Base-by-base conservation (phyloP, 257 asterid genomes). In the Penstemon eatonii region DNA sequence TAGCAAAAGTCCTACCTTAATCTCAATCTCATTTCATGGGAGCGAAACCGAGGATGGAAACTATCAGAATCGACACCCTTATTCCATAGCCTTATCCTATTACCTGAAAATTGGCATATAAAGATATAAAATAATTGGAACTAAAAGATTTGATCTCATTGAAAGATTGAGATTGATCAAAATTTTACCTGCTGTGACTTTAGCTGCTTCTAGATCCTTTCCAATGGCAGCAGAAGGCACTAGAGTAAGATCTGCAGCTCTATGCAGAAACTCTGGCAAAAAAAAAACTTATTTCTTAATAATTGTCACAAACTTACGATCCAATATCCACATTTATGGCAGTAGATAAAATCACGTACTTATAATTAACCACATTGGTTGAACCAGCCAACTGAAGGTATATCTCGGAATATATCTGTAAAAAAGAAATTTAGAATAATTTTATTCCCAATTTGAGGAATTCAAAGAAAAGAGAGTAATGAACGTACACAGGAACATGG, bases 11-110 rank as follows among this genome's bases (percentile, higher is more conserved):
- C 63, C 42, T 47, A 86, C 96, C 97, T 88, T 68, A 92, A 74
- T 75, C 86, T 80, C 44, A 78, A 41, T 60, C 98, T 86, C 98
- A 92, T 92, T 72, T 87, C 96, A 1, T 78, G 80, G 54, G 85
- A 79, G 67, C 77, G 81, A 78, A 82, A 90, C 63, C 76, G 76
- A 7, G 98, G 98, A 60, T 90, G 86, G 68, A 92, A 92, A 79
- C 96, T 90, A 69, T 90, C 97, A 8, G 97, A 90, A 81, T 92
- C 98, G n/a, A 90, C 97, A 64, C 98, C 98, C 89, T 92, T 92
- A 69, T 86, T 88, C 98, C 98, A 92, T 25, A 90, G 89, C 53
- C 98, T 97, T 62, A 90, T 85, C 78, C 77, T 81, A 82, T 85
- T 84, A 38, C 78, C 97, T 88, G 92, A 66, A 64, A 69, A 47